A percentile compares a stretch with the other conserved stretches of the same genome.
phyloP scores from a whole-genome alignment of 139 green algal species.

The Microglena sp. region DNA sequence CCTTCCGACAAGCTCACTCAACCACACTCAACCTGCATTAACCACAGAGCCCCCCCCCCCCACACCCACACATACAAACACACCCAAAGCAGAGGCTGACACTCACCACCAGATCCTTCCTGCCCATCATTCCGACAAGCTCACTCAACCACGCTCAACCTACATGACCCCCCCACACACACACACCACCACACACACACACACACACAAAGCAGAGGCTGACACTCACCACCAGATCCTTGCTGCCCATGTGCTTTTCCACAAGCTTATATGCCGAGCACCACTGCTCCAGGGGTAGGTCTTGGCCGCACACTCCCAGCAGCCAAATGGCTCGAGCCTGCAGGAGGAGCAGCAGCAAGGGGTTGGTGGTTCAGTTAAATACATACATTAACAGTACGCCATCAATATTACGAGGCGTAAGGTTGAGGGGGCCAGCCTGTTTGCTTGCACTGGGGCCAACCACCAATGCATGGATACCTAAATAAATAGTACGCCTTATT shows the following conservation, averaged over 20 bases:
- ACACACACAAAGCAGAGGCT: too few relatives aligned
- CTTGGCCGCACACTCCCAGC: constrained; percentile 54
- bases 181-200: neutral
- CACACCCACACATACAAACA: neutral
- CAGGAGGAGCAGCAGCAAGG: constrained; percentile 22
- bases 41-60: neutral
- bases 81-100: neutral
- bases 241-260: constrained; percentile 32
- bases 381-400: too few relatives aligned
- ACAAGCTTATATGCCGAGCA: constrained; percentile 34
- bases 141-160: neutral
- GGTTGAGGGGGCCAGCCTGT: neutral
- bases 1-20: neutral
- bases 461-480: too few relatives aligned
- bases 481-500: too few relatives aligned
- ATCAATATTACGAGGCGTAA: neutral
- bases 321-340: constrained; percentile 64
- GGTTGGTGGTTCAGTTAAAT: neutral
- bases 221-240: constrained; percentile 54
- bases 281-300: constrained; percentile 44
- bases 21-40: neutral
- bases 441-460: too few relatives aligned
- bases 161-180: neutral
- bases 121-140: neutral
- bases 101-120: constrained; percentile 4